Conservation (phyloP, 331 rosid genomes). For the Saraca asoca region DNA sequence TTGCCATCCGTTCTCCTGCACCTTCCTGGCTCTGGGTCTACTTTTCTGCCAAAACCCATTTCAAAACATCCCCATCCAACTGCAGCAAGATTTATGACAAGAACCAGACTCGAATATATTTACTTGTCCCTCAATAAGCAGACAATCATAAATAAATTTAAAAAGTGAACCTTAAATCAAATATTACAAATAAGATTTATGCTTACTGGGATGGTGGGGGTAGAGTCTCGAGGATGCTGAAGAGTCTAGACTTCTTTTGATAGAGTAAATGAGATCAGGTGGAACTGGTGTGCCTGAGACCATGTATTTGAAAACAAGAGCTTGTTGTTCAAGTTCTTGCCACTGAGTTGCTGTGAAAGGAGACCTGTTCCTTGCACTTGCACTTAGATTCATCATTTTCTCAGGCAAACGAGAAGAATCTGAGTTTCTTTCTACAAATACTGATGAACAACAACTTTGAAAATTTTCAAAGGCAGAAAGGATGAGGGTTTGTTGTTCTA, state of each 20-base stretch:
- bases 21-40: constrained; percentile 99
- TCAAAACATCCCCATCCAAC: constrained; percentile 96
- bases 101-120: constrained; percentile 37
- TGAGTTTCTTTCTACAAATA: not conserved
- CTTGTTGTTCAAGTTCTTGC: constrained; percentile 99
- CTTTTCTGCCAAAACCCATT: constrained; percentile 92
- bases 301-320: constrained; percentile 90
- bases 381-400: constrained; percentile 57
- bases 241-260: constrained; percentile 83
- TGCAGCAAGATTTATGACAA: constrained; percentile 45
- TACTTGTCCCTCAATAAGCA: not conserved
- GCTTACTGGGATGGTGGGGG: constrained; percentile 81
- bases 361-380: constrained; percentile 60
- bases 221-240: constrained; percentile 77
- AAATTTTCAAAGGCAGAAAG: constrained; percentile 36
- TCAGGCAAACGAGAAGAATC: constrained; percentile 13
- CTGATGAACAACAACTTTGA: constrained; percentile 16
- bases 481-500: constrained; percentile 31
- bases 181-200: not conserved
- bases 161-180: not conserved
- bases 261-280: constrained; percentile 75
- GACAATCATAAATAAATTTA: not conserved
- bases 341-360: constrained; percentile 89
- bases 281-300: constrained; percentile 87
- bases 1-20: constrained; percentile 99